A percentile compares a stretch with the other conserved stretches of the same genome.
Evolutionary conservation across 805 yeast genomes (phyloP).

Genomic region (Maudiozyma bulderi): DNA sequence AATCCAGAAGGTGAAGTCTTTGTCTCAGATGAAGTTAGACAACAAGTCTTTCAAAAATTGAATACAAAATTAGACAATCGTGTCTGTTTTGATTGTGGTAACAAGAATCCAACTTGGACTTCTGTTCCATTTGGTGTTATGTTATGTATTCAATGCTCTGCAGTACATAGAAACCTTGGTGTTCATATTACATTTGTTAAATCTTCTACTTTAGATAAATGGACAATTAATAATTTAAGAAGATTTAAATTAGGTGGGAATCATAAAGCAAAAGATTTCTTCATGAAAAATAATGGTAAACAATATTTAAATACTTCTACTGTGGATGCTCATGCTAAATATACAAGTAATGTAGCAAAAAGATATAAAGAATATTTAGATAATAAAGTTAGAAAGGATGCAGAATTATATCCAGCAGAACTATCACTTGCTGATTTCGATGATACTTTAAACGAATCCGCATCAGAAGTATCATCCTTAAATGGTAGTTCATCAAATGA

Average conservation of each 20-base stretch:
- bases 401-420: constrained; percentile 58
- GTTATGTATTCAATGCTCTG: constrained; percentile 88
- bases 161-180: constrained; percentile 91
- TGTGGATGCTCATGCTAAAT: constrained; percentile 64
- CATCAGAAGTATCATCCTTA: constrained; percentile 22
- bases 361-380: constrained; percentile 75
- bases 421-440: constrained; percentile 39
- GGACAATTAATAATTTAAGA: constrained; percentile 86
- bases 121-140: constrained; percentile 93
- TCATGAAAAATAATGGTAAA: constrained; percentile 77
- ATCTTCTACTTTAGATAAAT: constrained; percentile 83
- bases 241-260: constrained; percentile 93
- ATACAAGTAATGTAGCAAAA: constrained; percentile 69
- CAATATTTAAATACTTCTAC: constrained; percentile 41
- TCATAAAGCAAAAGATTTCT: constrained; percentile 72
- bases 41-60: constrained; percentile 52
- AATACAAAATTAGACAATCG: constrained; percentile 63
- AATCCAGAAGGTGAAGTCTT: constrained; percentile 26
- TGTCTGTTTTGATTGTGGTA: constrained; percentile 86
- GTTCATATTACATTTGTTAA: constrained; percentile 94
- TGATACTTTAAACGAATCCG: constrained; percentile 16
- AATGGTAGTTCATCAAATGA: constrained; percentile 27
- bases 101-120: constrained; percentile 96
- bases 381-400: constrained; percentile 57
- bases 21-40: constrained; percentile 63